Evolutionary conservation across 495 filamentous ascomycete genomes (phyloP), one percentile per base, ranked within the genome.

Genomic region (Aspergillus carlsbadensis): DNA sequence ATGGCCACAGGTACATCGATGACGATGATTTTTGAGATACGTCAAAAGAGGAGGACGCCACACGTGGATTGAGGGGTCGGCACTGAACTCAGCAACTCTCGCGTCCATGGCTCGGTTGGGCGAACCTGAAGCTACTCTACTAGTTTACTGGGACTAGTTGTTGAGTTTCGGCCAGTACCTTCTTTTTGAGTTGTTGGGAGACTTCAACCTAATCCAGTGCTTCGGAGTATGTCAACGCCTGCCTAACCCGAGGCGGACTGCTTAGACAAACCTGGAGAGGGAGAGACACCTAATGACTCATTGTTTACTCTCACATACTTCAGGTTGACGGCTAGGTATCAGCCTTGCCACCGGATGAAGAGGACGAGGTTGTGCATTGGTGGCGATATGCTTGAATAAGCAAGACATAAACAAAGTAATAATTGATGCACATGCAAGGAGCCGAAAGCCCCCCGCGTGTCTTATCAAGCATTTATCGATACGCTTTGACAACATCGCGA

Each of bases 361-460:
- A n/a, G 0, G 47, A 36, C 24, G 33, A 37, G 36, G 24, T 50
- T 39, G 47, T 50, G 47, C 47, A 39, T 14, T 29, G 22, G 47
- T 50, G 47, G 47, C 47, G 34, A 50, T 24, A n/a, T 39, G 31
- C 33, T 39, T 50, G 47, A 36, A 34, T 50, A 20, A 48, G 34
- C 43, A 48, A n/a, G 37, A 35, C 45, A 54, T 58, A 51, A 58
- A 39, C 14, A 39, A 41, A 41, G 45, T 33, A 56, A 59, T 57
- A 39, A 52, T 48, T 58, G 40, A 48, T 34, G 62, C 62, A 60
- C 61, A 58, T 61, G 62, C 55, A 64, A 64, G 62, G 35, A 37
- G 10, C 35, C 35, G 35, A 37, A 37, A 10, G n/a, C n/a, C n/a
- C n/a, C 37, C 37, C 31, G 33, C 11, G 47, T 37, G 20, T 33